phyloP scores from a whole-genome alignment of 495 filamentous ascomycete species.

The Neurospora sp. region DNA sequence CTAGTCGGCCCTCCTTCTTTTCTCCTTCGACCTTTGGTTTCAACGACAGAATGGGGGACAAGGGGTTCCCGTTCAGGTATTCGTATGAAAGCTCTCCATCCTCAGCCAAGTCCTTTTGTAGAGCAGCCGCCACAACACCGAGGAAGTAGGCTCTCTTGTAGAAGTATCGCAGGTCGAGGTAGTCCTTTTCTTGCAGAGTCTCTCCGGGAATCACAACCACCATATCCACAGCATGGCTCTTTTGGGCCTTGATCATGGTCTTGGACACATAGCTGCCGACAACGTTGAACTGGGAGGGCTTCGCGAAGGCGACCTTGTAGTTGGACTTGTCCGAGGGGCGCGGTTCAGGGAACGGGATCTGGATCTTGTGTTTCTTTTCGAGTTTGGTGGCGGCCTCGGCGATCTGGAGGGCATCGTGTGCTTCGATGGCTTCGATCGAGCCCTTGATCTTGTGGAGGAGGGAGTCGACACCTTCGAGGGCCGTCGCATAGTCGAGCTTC shows the following conservation, averaged over 20 bases:
- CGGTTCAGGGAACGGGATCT: conserved; percentile 73
- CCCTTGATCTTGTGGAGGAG: conserved; percentile 61
- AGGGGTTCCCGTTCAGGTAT: conserved; percentile 61
- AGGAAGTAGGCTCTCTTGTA: conserved; percentile 91
- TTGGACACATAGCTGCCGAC: conserved; percentile 78
- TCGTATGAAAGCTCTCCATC: conserved; percentile 52
- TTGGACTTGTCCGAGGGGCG: conserved; percentile 60
- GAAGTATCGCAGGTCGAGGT: conserved; percentile 85
- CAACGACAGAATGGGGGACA: conserved; percentile 64
- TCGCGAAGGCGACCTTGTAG: conserved; percentile 69
- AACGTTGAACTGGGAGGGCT: conserved; percentile 72
- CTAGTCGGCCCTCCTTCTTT: conserved; percentile 18
- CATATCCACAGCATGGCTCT: conserved; percentile 59
- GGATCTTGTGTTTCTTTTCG: conserved; percentile 51
- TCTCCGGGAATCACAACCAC: conserved; percentile 70
- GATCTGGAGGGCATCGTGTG: conserved; percentile 49
- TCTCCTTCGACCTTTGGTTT: conserved; percentile 13
- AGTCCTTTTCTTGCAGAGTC: conserved; percentile 90
- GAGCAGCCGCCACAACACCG: conserved; percentile 60
- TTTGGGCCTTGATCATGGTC: conserved; percentile 54
- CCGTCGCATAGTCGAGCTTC: conserved; percentile 56
- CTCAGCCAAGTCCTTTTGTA: conserved; percentile 46
- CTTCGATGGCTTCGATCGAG: conserved; percentile 59
- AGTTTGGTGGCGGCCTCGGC: conserved; percentile 56
- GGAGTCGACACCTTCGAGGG: conserved; percentile 53